These are phyloP conservation scores for Crithidia fasciculata DNA, from an alignment of 208 protist species.

Conservation along the genomic window DNA sequence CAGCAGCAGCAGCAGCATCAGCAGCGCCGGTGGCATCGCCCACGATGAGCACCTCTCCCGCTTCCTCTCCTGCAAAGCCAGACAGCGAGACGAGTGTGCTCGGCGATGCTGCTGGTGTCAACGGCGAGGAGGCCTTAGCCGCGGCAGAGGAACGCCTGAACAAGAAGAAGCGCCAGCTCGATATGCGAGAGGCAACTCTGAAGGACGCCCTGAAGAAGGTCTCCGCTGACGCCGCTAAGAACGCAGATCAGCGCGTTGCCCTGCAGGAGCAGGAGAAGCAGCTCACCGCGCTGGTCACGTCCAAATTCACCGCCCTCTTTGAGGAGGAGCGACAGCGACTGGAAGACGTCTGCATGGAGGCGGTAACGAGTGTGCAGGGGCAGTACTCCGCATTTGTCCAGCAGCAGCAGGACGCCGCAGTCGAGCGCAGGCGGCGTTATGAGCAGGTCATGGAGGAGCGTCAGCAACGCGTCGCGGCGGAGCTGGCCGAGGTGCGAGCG, in stretches of 20 bases:
- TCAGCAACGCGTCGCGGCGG: constrained; percentile 13
- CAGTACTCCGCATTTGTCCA: constrained; percentile 21
- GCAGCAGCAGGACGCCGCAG: constrained; percentile 22
- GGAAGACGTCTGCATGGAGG: constrained; percentile 30
- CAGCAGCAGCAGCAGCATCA: constrained; percentile 1
- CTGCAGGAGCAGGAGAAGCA: constrained; percentile 52
- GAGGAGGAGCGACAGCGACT: constrained; percentile 46
- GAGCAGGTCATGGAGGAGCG: constrained; percentile 34
- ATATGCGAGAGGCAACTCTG: constrained; percentile 64
- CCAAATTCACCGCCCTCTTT: constrained; percentile 42
- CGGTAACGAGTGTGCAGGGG: constrained; percentile 29
- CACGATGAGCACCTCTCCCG: background rate
- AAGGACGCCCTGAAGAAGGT: constrained; percentile 74
- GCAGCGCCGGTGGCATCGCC: background rate
- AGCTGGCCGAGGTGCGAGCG: constrained; percentile 19
- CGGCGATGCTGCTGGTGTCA: background rate
- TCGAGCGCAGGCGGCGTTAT: constrained; percentile 20
- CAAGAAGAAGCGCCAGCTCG: constrained; percentile 52
- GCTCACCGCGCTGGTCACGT: constrained; percentile 15
- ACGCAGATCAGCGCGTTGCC: constrained; percentile 48
- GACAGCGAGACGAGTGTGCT: background rate
- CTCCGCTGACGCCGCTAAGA: constrained; percentile 46
- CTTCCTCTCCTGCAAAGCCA: constrained; percentile 2
- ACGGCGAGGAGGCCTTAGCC: background rate
- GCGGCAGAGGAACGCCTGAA: constrained; percentile 28